phyloP scores from a whole-genome alignment of 2,329 filamentous ascomycete species.

The Cercospora sp. region DNA sequence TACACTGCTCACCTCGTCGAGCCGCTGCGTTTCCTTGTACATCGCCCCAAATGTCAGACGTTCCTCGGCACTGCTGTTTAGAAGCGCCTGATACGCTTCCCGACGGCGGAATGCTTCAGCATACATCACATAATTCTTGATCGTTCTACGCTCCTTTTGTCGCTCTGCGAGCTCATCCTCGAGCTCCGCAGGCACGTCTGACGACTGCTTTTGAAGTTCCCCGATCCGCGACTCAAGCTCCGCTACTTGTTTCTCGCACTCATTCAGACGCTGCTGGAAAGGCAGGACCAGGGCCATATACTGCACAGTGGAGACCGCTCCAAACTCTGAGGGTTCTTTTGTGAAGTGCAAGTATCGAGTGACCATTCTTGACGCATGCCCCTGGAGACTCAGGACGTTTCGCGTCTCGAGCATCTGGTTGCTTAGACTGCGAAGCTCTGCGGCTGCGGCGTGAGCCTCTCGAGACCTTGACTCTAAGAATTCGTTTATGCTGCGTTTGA shows the following conservation, averaged over 20 bases:
- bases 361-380: conserved; percentile 22
- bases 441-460: conserved; percentile 15
- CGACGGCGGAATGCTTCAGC: conserved; percentile 4
- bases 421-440: background rate
- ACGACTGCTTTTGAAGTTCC: background rate
- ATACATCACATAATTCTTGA: background rate
- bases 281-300: conserved; percentile 10
- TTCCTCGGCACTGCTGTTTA: conserved; percentile 5
- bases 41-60: conserved; percentile 4
- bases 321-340: conserved; percentile 12
- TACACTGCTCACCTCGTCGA: background rate
- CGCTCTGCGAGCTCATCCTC: background rate
- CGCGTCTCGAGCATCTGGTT: conserved; percentile 3
- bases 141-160: background rate
- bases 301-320: conserved; percentile 1
- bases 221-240: background rate
- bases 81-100: conserved; percentile 14
- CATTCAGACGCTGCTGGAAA: background rate
- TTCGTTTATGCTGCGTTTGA: conserved; percentile 18
- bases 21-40: background rate
- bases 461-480: conserved; percentile 17
- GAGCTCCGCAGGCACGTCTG: background rate
- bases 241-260: background rate
- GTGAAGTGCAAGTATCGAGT: conserved; percentile 23
- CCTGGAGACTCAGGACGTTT: background rate